Base-by-base conservation (phyloP, 768 basidiomycete genomes). In the Hortiboletus campestris region DNA sequence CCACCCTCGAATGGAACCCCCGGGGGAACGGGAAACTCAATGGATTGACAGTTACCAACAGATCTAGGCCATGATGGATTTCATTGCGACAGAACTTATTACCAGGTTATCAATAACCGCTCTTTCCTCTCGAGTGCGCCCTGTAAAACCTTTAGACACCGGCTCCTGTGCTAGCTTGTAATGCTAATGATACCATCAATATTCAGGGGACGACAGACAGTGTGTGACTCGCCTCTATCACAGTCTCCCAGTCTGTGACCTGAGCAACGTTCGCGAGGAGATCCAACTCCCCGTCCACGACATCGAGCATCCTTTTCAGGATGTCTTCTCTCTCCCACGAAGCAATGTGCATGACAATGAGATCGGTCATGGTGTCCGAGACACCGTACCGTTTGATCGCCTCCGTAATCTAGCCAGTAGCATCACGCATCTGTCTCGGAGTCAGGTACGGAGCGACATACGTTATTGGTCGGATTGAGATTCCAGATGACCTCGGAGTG, bases 401-500 rank as follows among this genome's bases (percentile, higher is more conserved):
- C 63, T 98, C 94, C 2, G 88, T 83, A 49, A 98, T 98, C 92
- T 95, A 52, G 10, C 28, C 32, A 29, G 22, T 0, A 6, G 8
- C 20, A 6, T 32, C 39, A 49, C n/a, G 22, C 31, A 28, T 4
- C 20, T n/a, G 25, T 41, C 31, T 25, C 20, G 22, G 7, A 20
- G 42, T 22, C 40, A 25, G 46, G 32, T 35, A 19, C 42, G 64
- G 28, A 3, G 12, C 25, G 17, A 63, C 78, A 46, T 51, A 91
- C 92, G 67, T 95, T 97, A 60, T 91, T 90, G 6, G 85, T 91
- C 2, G 94, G 93, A 60, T 89, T 92, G 46, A 98, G 76, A 20
- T 82, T 74, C 79, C 89, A 94, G n/a, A 98, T 76, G 48, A 98
- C 80, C 70, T 98, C 95, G 0, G 93, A 93, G 67, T 98, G 94